phyloP scores from a whole-genome alignment of 371 early-diverging fungal genomes.

The Dichotomocladium elegans region DNA sequence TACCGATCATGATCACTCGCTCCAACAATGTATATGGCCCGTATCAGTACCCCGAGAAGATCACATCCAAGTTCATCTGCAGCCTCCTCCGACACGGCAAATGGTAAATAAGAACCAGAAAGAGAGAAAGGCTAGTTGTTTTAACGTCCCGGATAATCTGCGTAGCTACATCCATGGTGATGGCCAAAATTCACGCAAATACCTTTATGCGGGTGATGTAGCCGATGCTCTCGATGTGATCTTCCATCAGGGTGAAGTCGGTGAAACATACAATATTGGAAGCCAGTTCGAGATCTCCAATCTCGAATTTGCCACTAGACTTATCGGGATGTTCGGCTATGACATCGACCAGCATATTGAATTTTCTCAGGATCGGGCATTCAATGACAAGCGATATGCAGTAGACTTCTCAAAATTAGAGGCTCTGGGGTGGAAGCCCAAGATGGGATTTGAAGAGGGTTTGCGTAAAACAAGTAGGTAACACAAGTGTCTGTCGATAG shows the following conservation, averaged over 20 bases:
- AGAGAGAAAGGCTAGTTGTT: not conserved
- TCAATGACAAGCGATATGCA: conserved; percentile 81
- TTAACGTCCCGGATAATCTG: not conserved
- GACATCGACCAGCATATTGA: conserved; percentile 49
- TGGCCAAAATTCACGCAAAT: conserved; percentile 75
- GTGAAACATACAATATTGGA: conserved; percentile 83
- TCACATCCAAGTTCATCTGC: conserved; percentile 85
- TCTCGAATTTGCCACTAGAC: conserved; percentile 58
- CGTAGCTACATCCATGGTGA: conserved; percentile 76
- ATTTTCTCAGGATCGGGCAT: conserved; percentile 76
- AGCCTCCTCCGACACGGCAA: conserved; percentile 57
- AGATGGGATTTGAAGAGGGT: conserved; percentile 64
- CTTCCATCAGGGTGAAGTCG: conserved; percentile 61
- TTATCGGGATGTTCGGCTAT: conserved; percentile 56
- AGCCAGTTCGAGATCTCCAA: conserved; percentile 75
- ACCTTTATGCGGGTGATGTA: conserved; percentile 77
- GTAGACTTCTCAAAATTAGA: conserved; percentile 70
- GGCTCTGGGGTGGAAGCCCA: conserved; percentile 71
- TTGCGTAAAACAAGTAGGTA: conserved; percentile 67
- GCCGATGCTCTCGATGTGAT: conserved; percentile 73
- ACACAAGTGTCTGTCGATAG: not conserved
- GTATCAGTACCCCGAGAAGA: conserved; percentile 85
- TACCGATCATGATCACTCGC: conserved; percentile 82
- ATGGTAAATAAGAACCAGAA: conserved; percentile 37
- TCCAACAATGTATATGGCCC: conserved; percentile 88